Conservation (phyloP, 2,329 filamentous ascomycete species). For the Aureobasidium sp. region DNA sequence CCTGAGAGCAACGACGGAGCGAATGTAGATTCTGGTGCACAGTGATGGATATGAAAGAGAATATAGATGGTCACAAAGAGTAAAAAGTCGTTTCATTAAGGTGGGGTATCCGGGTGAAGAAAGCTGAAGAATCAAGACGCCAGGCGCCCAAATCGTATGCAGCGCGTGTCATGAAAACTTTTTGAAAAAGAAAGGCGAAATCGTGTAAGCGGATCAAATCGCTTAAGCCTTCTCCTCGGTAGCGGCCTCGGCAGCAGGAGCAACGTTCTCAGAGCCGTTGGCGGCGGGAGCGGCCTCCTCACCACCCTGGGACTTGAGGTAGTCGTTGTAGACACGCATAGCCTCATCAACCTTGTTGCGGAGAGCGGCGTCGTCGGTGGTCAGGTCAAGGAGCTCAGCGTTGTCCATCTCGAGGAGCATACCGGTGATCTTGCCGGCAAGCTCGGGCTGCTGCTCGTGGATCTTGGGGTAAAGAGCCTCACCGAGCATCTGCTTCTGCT, state of each 20-base stretch:
- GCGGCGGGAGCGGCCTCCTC: slow-evolving; percentile 24
- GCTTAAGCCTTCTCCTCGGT: slow-evolving; percentile 14
- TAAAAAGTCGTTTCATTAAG: slow-evolving; percentile 16
- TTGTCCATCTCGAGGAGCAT: slow-evolving; percentile 99
- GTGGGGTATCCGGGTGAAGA: slow-evolving; percentile 15
- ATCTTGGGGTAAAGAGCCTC: slow-evolving; percentile 99
- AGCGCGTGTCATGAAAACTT: slow-evolving; percentile 16
- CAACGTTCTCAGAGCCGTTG: slow-evolving; percentile 31
- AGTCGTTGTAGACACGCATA: slow-evolving; percentile 95
- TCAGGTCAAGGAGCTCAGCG: slow-evolving; percentile 84
- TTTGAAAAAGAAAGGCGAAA: slow-evolving; percentile 5
- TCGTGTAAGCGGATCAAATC: background rate
- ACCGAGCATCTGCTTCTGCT: slow-evolving; percentile 98
- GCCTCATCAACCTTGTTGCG: slow-evolving; percentile 96
- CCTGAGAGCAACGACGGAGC: background rate
- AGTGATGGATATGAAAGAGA: background rate
- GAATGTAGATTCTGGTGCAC: background rate
- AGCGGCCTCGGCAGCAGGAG: slow-evolving; percentile 26
- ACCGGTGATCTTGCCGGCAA: slow-evolving; percentile 98
- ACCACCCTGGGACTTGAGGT: slow-evolving; percentile 75
- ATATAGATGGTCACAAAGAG: slow-evolving; percentile 10
- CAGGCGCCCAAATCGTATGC: slow-evolving; percentile 12
- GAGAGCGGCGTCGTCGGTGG: slow-evolving; percentile 81
- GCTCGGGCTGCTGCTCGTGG: slow-evolving; percentile 82
- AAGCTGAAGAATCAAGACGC: slow-evolving; percentile 15